Conservation (phyloP, 1,284 basidiomycete genomes). For the Ustilago crameri region DNA sequence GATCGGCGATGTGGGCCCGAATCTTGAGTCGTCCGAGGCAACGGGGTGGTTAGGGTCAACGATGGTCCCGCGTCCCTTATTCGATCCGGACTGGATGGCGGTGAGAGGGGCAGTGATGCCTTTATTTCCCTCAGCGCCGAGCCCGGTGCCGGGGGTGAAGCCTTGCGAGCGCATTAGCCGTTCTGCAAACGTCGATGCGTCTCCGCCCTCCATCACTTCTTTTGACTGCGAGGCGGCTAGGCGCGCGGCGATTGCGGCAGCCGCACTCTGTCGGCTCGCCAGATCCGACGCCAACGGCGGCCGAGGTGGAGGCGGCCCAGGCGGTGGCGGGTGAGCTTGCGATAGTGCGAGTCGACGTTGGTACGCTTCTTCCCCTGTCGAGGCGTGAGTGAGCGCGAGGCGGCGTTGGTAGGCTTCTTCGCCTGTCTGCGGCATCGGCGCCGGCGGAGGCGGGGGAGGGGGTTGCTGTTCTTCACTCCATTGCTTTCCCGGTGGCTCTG, state of each 20-base stretch:
- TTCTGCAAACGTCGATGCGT: constrained; percentile 37
- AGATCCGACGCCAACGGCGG: constrained; percentile 18
- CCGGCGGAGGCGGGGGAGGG: no score
- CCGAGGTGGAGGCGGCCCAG: constrained; percentile 19
- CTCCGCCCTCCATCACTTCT: no score
- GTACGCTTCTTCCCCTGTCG: constrained; percentile 44
- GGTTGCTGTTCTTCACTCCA: not conserved
- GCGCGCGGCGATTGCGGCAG: constrained; percentile 57
- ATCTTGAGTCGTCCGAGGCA: constrained; percentile 5
- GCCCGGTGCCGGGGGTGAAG: constrained; percentile 54
- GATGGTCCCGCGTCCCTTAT: constrained; percentile 5
- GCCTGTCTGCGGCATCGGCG: constrained; percentile 22
- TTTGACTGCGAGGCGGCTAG: constrained; percentile 9
- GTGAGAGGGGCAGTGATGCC: constrained; percentile 54
- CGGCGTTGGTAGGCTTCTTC: constrained; percentile 43
- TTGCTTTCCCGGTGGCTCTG: not conserved
- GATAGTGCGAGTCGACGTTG: constrained; percentile 32
- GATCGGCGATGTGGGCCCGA: constrained; percentile 21
- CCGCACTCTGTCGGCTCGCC: constrained; percentile 34
- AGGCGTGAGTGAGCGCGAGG: constrained; percentile 20
- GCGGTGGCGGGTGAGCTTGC: constrained; percentile 13
- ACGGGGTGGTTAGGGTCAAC: not conserved
- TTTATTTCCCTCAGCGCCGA: constrained; percentile 58
- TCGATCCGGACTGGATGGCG: not conserved
- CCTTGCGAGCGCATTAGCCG: constrained; percentile 60